Conservation (phyloP, 2,329 filamentous ascomycete species). For the Botrytis cinerea region DNA sequence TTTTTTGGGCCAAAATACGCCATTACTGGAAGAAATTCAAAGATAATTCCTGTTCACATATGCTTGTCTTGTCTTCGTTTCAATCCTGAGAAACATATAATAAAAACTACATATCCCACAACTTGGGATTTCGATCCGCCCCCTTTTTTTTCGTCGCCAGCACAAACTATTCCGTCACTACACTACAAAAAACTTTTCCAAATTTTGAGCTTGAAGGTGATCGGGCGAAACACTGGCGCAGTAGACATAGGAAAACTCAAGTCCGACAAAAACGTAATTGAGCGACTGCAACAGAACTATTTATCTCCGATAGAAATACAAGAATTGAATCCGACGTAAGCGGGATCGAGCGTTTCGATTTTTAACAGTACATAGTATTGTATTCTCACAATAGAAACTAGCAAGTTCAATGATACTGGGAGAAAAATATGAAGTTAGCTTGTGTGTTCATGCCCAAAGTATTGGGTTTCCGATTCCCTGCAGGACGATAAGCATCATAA, state of each 20-base stretch:
- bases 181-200: background rate
- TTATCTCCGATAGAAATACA: background rate
- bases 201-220: background rate
- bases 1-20: too few species aligned
- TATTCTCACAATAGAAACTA: background rate
- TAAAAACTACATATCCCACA: background rate
- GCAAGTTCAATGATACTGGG: background rate
- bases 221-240: background rate
- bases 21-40: too few species aligned
- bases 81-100: background rate
- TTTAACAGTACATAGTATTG: background rate
- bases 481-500: background rate
- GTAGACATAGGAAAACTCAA: background rate
- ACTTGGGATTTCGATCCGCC: accelerated
- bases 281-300: too few species aligned
- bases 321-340: background rate
- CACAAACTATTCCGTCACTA: background rate
- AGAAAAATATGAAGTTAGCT: background rate
- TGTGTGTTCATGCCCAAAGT: too few species aligned
- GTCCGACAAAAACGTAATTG: background rate
- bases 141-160: background rate
- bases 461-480: too few species aligned
- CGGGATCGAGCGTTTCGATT: background rate
- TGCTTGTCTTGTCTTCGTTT: background rate
- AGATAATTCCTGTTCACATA: too few species aligned